These are phyloP conservation scores for Xylaria sp. DNA, from an alignment of 2,329 filamentous ascomycete genomes.

Conservation along the genomic window DNA sequence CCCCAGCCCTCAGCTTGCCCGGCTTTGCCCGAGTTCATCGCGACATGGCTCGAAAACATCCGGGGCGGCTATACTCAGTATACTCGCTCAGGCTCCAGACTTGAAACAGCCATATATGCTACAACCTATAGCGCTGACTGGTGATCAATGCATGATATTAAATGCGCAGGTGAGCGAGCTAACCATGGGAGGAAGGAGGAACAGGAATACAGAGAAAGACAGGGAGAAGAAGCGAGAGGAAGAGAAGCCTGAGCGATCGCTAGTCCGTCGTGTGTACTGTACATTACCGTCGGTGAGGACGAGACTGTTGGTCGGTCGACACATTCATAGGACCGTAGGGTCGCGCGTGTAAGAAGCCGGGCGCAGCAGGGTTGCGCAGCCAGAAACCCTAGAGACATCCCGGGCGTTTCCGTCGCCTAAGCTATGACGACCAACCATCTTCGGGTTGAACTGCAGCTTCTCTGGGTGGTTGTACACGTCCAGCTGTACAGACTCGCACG, in stretches of 20 bases:
- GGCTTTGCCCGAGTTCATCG: constrained; percentile 33
- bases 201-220: too few relatives aligned
- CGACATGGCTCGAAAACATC: constrained; percentile 10
- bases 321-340: too few relatives aligned
- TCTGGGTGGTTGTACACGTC: not conserved
- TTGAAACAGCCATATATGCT: constrained; percentile 13
- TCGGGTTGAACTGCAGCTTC: constrained; percentile 17
- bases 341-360: constrained; percentile 22
- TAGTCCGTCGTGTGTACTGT: not conserved
- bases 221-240: not conserved
- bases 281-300: constrained; percentile 28
- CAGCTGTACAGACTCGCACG: constrained; percentile 1
- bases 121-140: not conserved
- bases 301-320: constrained; percentile 5
- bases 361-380: constrained; percentile 25
- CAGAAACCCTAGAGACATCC: constrained; percentile 15
- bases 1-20: constrained; percentile 25
- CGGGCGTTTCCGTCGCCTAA: constrained; percentile 28
- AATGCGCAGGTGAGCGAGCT: constrained; percentile 7
- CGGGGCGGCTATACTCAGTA: not conserved
- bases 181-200: constrained; percentile 9
- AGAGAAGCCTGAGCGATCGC: not conserved
- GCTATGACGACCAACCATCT: constrained; percentile 24
- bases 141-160: constrained; percentile 10
- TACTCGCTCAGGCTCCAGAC: not conserved